Evolutionary conservation across 441 rosid species (phyloP).

Genomic region (Bruguiera hainesii): DNA sequence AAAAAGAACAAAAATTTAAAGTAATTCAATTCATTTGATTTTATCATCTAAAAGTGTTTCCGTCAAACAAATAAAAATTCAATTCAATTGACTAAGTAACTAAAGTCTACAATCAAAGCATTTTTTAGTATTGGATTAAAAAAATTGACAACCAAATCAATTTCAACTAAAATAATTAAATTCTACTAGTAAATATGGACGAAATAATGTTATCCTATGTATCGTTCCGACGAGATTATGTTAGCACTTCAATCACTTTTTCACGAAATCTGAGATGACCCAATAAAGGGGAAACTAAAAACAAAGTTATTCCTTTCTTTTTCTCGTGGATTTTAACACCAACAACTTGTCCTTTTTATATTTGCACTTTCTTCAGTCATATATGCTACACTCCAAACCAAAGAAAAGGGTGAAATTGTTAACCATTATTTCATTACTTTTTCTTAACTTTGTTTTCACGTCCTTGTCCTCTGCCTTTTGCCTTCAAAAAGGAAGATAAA

Average conservation of each 20-base stretch:
- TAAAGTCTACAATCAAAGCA: too few species aligned
- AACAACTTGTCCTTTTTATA: background rate
- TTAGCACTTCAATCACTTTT: background rate
- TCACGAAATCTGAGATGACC: background rate
- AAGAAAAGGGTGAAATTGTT: background rate
- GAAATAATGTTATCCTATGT: background rate
- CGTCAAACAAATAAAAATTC: too few species aligned
- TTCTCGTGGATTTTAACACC: background rate
- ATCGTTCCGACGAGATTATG: background rate
- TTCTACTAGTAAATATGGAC: too few species aligned
- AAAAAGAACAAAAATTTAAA: too few species aligned
- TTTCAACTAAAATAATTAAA: too few species aligned
- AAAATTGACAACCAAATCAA: too few species aligned
- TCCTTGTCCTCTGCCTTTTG: background rate
- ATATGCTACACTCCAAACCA: background rate
- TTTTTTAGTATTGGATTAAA: too few species aligned
- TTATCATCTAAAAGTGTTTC: too few species aligned
- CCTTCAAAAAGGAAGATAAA: background rate
- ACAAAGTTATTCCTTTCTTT: background rate
- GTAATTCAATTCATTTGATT: too few species aligned
- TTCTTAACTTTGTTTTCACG: background rate
- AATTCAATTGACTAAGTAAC: too few species aligned
- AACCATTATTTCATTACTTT: background rate
- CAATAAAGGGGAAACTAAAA: background rate
- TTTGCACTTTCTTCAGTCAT: background rate